These are phyloP conservation scores for Primulina eburnea DNA, from an alignment of 257 asterid genomes.

Conservation along the genomic window DNA sequence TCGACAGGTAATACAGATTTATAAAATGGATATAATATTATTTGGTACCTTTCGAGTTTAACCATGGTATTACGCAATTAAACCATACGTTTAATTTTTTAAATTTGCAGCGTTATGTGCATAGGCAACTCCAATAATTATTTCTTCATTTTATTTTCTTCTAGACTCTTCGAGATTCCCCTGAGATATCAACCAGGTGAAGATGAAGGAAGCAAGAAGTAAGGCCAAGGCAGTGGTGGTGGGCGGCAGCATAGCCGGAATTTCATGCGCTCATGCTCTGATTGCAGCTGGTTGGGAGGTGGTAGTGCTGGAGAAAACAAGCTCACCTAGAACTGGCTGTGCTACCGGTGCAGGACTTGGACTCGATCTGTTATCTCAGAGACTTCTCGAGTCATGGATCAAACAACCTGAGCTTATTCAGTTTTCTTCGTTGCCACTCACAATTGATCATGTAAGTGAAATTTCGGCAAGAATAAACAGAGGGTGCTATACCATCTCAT, in stretches of 20 bases:
- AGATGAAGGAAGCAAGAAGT: conserved; percentile 28
- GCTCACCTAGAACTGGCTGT: conserved; percentile 51
- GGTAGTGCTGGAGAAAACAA: conserved; percentile 66
- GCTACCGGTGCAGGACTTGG: conserved; percentile 87
- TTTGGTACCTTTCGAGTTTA: conserved; percentile 10
- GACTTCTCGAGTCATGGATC: conserved; percentile 49
- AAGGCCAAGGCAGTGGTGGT: conserved; percentile 60
- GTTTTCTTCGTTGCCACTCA: conserved; percentile 42
- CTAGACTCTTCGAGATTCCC: background rate
- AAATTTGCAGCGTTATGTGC: background rate
- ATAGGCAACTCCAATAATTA: background rate
- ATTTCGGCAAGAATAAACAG: background rate
- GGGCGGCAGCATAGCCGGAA: conserved; percentile 87
- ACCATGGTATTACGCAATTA: background rate
- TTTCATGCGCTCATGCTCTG: conserved; percentile 64
- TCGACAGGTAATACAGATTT: background rate
- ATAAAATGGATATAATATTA: conserved; percentile 4
- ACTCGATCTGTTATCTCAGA: conserved; percentile 48
- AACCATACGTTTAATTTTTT: too few relatives aligned
- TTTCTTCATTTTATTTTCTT: background rate
- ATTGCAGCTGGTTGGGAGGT: conserved; percentile 76
- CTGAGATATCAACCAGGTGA: background rate
- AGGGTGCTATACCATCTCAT: background rate
- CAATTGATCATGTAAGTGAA: conserved; percentile 60
- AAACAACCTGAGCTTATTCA: conserved; percentile 43